These are phyloP conservation scores for Selenicereus undatus DNA, from an alignment of 148 eudicot species.

Conservation along the genomic window DNA sequence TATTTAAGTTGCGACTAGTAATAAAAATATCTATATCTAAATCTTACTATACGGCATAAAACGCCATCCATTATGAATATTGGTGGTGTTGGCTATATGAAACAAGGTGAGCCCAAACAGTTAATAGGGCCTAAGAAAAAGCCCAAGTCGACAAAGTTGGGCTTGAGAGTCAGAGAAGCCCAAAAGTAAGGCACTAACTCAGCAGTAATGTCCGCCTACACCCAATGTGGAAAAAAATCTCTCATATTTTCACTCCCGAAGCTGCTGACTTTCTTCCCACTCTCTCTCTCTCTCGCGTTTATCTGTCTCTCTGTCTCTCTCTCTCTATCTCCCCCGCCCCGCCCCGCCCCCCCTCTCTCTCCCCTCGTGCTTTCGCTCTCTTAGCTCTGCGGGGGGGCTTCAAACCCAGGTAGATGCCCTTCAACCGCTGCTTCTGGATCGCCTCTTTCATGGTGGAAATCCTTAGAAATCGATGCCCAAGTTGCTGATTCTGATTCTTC, in stretches of 20 bases:
- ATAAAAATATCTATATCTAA: no score
- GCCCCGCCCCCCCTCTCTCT: not conserved
- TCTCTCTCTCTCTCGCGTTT: constrained; percentile 1
- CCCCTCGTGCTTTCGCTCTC: constrained; percentile 4
- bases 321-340: not conserved
- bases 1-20: no score
- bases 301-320: not conserved
- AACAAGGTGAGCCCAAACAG: no score
- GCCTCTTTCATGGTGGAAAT: not conserved
- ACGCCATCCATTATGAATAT: no score
- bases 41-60: no score
- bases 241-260: not conserved
- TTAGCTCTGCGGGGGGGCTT: not conserved
- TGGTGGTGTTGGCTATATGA: no score
- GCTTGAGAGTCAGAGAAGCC: not conserved
- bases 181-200: not conserved
- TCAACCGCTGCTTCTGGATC: constrained; percentile 4
- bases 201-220: not conserved
- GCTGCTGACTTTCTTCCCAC: constrained; percentile 24
- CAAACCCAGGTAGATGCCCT: not conserved
- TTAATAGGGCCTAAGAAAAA: no score
- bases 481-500: constrained; percentile 2
- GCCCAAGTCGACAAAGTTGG: not conserved
- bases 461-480: not conserved
- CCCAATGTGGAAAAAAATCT: not conserved